A percentile compares a stretch with the other conserved stretches of the same genome.
Conservation (phyloP, 176 grass and related monocot genomes). For the Alopecurus myosuroides region DNA sequence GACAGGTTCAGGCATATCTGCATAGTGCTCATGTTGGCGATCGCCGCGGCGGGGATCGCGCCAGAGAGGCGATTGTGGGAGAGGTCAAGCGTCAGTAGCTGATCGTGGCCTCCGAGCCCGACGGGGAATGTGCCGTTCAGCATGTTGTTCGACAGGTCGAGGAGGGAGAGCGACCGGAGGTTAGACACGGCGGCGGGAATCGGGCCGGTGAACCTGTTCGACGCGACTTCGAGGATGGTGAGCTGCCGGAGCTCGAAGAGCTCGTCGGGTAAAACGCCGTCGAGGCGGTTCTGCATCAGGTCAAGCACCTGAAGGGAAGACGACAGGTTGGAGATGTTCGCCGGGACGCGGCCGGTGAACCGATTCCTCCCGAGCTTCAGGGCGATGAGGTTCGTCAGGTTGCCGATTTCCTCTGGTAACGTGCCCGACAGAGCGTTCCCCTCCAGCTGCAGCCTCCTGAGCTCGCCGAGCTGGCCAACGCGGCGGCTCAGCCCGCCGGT, state of each 20-base stretch:
- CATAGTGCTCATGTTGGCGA: conserved; percentile 43
- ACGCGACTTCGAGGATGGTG: conserved; percentile 24
- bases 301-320: conserved; percentile 43
- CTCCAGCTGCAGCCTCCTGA: conserved; percentile 42
- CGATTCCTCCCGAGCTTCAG: conserved; percentile 34
- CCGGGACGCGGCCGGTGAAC: conserved; percentile 44
- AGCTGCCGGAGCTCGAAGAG: conserved; percentile 49
- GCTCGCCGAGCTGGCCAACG: conserved; percentile 33
- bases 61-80: conserved; percentile 66
- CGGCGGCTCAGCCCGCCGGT: conserved; percentile 44
- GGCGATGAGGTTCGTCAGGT: conserved; percentile 42
- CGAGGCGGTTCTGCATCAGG: conserved; percentile 43
- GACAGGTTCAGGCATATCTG: conserved; percentile 75
- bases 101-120: conserved; percentile 29
- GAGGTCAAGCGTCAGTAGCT: conserved; percentile 66
- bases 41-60: conserved; percentile 40
- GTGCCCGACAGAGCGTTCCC: conserved; percentile 52
- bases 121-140: conserved; percentile 60
- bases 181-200: conserved; percentile 57
- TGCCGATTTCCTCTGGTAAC: conserved; percentile 69
- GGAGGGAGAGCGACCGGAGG: conserved; percentile 48
- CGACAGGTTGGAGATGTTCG: conserved; percentile 38
- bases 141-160: conserved; percentile 62
- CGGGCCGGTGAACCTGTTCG: conserved; percentile 50
- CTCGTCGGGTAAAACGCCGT: conserved; percentile 33